A percentile compares a stretch with the other conserved stretches of the same genome.
Evolutionary conservation across 306 rosid genomes (phyloP).

Genomic region (Casuarina cunninghamiana): DNA sequence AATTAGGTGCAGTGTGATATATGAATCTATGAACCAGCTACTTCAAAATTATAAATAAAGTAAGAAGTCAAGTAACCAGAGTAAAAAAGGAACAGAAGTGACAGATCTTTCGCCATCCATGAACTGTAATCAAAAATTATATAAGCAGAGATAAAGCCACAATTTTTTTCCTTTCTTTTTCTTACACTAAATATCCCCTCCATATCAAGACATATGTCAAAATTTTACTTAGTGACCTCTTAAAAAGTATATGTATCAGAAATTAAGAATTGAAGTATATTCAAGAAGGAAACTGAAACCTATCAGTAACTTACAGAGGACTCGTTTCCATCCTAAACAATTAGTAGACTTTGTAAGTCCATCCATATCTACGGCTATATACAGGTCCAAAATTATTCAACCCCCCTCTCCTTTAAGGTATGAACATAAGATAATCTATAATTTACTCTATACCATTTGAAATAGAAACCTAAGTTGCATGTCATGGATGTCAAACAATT

Average conservation of each 20-base stretch:
- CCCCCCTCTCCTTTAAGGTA: slow-evolving; percentile 22
- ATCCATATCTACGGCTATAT: slow-evolving; percentile 37
- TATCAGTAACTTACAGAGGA: slow-evolving; percentile 3
- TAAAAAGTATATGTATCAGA: not conserved
- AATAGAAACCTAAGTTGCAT: slow-evolving; percentile 20
- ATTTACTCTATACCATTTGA: slow-evolving; percentile 20
- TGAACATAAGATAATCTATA: slow-evolving; percentile 16
- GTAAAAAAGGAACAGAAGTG: not conserved
- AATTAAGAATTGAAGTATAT: not conserved
- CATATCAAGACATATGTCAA: not conserved
- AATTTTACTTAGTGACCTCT: not conserved
- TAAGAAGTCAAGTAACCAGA: not conserved
- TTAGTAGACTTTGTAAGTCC: not conserved
- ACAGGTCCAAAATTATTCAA: slow-evolving; percentile 40
- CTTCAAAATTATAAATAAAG: not conserved
- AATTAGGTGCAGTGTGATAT: no score
- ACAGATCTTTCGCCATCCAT: not conserved
- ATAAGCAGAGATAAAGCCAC: not conserved
- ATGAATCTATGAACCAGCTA: no score
- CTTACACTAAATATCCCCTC: not conserved
- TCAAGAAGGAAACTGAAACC: not conserved
- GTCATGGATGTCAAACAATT: slow-evolving; percentile 22
- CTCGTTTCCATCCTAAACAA: slow-evolving; percentile 17
- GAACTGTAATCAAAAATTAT: not conserved
- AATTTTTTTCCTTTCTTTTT: no score